Evolutionary conservation across 176 grass and related monocot genomes (phyloP).

Genomic region (Typha latifolia): DNA sequence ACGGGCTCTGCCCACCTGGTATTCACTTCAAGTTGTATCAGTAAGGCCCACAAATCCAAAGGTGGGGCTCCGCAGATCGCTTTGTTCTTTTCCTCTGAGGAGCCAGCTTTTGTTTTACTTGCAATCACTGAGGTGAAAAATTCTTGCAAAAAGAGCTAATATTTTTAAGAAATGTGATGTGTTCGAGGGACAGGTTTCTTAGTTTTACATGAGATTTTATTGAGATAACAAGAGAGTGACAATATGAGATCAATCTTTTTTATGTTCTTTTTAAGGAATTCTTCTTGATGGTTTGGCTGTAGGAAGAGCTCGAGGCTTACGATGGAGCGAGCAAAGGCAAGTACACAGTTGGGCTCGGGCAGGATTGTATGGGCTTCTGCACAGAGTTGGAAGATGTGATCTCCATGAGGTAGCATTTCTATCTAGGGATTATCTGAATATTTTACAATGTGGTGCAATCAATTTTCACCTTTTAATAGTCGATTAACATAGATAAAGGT

Average conservation of each 20-base stretch:
- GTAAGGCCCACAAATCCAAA: too few relatives aligned
- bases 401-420: conserved; percentile 67
- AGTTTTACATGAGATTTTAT: background rate
- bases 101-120: too few relatives aligned
- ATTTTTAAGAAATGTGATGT: too few relatives aligned
- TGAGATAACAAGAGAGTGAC: conserved; percentile 4
- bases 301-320: conserved; percentile 79
- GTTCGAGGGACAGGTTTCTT: too few relatives aligned
- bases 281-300: conserved; percentile 9
- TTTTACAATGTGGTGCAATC: background rate
- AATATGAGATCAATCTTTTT: background rate
- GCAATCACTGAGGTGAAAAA: too few relatives aligned
- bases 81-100: too few relatives aligned
- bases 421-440: background rate
- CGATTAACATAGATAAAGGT: too few relatives aligned
- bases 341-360: conserved; percentile 91
- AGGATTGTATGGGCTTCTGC: conserved; percentile 94
- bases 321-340: conserved; percentile 89
- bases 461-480: background rate
- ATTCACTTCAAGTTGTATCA: too few relatives aligned
- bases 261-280: background rate
- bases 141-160: too few relatives aligned
- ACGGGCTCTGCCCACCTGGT: too few relatives aligned
- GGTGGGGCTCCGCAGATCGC: too few relatives aligned
- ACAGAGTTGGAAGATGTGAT: conserved; percentile 93